Conservation (phyloP, 176 grass and related monocot species). For the Tillandsia fasciculata region DNA sequence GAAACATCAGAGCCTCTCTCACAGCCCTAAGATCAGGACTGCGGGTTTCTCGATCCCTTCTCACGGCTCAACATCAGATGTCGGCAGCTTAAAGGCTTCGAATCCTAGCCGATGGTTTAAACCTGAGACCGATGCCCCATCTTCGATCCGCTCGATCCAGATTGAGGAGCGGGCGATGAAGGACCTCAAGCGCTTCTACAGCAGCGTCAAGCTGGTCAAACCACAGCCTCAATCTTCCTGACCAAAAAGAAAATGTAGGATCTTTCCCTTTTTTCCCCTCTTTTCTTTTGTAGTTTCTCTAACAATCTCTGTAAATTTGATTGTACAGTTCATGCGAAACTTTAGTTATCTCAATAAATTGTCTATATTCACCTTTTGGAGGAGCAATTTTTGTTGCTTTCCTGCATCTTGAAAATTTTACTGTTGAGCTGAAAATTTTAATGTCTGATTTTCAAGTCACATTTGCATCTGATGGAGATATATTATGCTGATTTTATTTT, state of each 20-base stretch:
- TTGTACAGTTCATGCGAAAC: constrained; percentile 45
- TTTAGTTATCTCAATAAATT: constrained; percentile 24
- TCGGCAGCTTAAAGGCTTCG: constrained; percentile 36
- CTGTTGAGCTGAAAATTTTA: no score
- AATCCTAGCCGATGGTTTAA: constrained; percentile 90
- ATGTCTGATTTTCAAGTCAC: no score
- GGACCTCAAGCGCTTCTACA: constrained; percentile 98
- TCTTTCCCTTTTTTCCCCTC: constrained; percentile 15
- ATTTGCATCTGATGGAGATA: no score
- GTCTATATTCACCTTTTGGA: neutral
- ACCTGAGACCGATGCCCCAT: constrained; percentile 62
- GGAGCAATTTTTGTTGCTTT: neutral
- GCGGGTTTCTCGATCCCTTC: constrained; percentile 68
- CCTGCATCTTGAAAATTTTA: no score
- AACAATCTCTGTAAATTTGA: constrained; percentile 42
- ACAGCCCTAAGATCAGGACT: constrained; percentile 63
- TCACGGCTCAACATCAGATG: constrained; percentile 30
- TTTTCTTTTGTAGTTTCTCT: constrained; percentile 9
- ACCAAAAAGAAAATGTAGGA: neutral
- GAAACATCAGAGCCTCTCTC: constrained; percentile 40
- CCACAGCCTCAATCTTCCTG: constrained; percentile 33
- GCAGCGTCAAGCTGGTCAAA: constrained; percentile 79
- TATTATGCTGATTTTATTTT: no score
- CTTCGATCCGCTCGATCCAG: constrained; percentile 92
- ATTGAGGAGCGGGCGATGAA: constrained; percentile 97